Base-by-base conservation (phyloP, 2,329 filamentous ascomycete genomes). In the Cyphellophora attinorum region DNA sequence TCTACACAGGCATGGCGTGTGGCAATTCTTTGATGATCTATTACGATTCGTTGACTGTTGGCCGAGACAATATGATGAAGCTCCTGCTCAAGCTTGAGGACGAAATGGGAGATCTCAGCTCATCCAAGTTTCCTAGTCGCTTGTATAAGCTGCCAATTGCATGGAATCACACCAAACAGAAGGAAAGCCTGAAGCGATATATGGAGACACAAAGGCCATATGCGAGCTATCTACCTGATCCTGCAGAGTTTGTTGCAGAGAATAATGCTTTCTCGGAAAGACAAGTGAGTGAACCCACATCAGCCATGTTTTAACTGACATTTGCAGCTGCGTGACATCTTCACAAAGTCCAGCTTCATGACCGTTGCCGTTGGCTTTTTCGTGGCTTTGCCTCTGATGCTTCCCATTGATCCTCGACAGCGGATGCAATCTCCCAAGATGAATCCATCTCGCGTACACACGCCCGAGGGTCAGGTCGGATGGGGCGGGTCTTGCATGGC, bases 201-300 rank as follows among this genome's bases (percentile, higher is more conserved):
- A 70, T 70, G 49, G 70, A 70, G 15, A 79, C 74, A 1, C 74
- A 77, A 41, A 65, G 76, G 5, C 64, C 69, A 1, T 67, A 74
- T 31, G 76, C 76, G 0, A 67, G 72, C 0, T 81, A 76, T 48
- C 60, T 80, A 0, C 76, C 76, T 0, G 71, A 74, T 44, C 79
- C 79, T 35, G 60, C 78, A 27, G 61, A 68, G 1, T 81, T 79
- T 37, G 52, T 62, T 5, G 68, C 68, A 2, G 65, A 64, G 42
- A 72, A 70, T 50, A 74, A 74, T 42, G 70, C 65, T 3, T 64
- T 74, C 38, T 54, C 50, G 2, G 56, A 61, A 3, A 51, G 59
- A 1, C 56, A 65, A 27, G 62, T 47, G 33, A 39, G 39, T 31
- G 12, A 3, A 6, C 2, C 17, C 10, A n/a, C 12, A 15, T 5